These are phyloP conservation scores for Mycotypha africana DNA, from an alignment of 371 early-diverging fungal species.

Conservation along the genomic window DNA sequence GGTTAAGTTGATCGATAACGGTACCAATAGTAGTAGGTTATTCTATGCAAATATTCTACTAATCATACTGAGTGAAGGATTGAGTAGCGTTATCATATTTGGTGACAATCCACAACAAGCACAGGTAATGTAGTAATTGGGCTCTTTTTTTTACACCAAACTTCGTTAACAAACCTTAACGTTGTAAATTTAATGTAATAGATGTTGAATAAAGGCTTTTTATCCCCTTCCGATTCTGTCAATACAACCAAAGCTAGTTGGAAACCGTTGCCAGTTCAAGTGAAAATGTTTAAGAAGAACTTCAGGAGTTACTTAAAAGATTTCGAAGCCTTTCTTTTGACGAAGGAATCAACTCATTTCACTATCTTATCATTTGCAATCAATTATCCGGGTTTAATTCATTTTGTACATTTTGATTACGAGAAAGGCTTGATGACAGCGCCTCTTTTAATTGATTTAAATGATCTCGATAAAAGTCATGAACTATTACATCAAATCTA, in stretches of 20 bases:
- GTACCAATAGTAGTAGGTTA: too few relatives aligned
- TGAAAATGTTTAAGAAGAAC: constrained; percentile 18
- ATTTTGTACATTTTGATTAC: constrained; percentile 36
- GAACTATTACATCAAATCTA: constrained; percentile 27
- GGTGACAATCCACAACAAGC: constrained; percentile 23
- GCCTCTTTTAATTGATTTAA: constrained; percentile 31
- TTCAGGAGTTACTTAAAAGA: constrained; percentile 22
- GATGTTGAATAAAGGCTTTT: too few relatives aligned
- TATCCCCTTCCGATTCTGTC: too few relatives aligned
- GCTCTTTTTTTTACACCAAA: too few relatives aligned
- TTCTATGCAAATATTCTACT: constrained; percentile 24
- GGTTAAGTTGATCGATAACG: constrained; percentile 16
- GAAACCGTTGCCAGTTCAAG: constrained; percentile 17
- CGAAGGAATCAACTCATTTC: constrained; percentile 42
- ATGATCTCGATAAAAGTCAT: constrained; percentile 26
- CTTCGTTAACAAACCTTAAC: too few relatives aligned
- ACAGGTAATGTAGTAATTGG: not conserved
- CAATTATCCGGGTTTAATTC: constrained; percentile 40
- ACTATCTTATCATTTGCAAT: constrained; percentile 37
- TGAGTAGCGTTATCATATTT: constrained; percentile 27
- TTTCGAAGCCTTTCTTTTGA: constrained; percentile 33
- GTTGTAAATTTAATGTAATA: too few relatives aligned
- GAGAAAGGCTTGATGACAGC: constrained; percentile 25
- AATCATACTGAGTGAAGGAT: constrained; percentile 10
- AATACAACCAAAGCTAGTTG: constrained; percentile 8